Base-by-base conservation (phyloP, 768 basidiomycete genomes). In the Kockovaella imperatae region DNA sequence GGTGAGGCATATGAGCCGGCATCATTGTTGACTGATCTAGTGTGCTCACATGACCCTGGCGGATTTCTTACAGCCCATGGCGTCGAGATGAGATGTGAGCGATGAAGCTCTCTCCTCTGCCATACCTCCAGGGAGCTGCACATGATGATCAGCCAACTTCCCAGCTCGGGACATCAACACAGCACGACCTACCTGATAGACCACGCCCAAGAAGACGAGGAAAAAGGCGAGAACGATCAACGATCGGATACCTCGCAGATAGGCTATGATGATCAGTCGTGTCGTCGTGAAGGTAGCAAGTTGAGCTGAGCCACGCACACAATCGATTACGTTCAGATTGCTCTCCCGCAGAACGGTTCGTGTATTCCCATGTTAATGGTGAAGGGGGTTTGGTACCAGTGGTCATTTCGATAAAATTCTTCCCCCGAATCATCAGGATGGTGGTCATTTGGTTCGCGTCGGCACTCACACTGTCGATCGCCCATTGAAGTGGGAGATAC, bases 401-500 rank as follows among this genome's bases (percentile, higher is more conserved):
- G 51, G 76, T 76, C 8, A 86, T 74, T 52, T 82, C 77, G 20
- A 87, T 82, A 54, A 87, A 79, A 13, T 83, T 82, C 84, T 85
- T 40, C 34, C n/a, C 20, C 35, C 8, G 45, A 25, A 41, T 21
- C 14, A 40, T 21, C 25, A 36, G 24, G 47, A 20, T 4, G 11
- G 47, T 40, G 31, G 11, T 38, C 34, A 20, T n/a, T n/a, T n/a
- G n/a, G 24, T 25, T 35, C 7, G 38, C 17, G 25, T 21, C 2
- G 24, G 26, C 18, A 52, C 78, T 23, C 52, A 82, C 84, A 63
- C 78, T 74, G 57, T 87, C 86, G 29, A 87, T 73, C 8, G 84
- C 82, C 77, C 84, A 82, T 53, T 87, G 86, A 18, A 87, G 54
- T 1, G 86, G 86, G 15, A 87, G 62, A 25, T 85, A 75, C 38